These are phyloP conservation scores for Fusarium camptoceras DNA, from an alignment of 2,329 filamentous ascomycete species.

Conservation along the genomic window DNA sequence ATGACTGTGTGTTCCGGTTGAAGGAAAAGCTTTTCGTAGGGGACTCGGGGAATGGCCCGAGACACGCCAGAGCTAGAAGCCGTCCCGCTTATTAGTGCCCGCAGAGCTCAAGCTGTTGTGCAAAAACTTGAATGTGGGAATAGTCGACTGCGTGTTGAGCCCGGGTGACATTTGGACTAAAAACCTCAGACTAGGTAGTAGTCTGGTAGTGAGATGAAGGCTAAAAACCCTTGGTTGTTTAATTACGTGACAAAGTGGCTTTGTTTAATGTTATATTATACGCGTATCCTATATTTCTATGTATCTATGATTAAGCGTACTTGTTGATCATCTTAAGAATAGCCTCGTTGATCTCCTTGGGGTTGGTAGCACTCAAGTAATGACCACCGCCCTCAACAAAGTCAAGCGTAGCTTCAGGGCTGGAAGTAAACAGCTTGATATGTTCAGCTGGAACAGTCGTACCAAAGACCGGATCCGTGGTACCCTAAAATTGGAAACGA, in stretches of 20 bases:
- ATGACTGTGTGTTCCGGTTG: neutral
- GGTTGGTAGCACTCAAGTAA: constrained; percentile 62
- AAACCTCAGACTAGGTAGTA: neutral
- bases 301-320: constrained; percentile 49
- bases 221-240: neutral
- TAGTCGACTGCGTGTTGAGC: neutral
- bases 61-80: neutral
- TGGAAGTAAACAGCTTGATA: constrained; percentile 62
- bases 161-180: neutral
- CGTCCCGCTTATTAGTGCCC: constrained; percentile 8
- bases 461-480: constrained; percentile 59
- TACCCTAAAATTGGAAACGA: constrained; percentile 52
- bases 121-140: neutral
- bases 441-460: constrained; percentile 58
- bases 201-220: too few relatives aligned
- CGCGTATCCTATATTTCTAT: neutral
- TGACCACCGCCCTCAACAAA: constrained; percentile 60
- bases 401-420: constrained; percentile 57
- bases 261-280: neutral
- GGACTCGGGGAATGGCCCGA: neutral
- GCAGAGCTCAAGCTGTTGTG: neutral
- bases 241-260: neutral
- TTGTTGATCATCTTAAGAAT: constrained; percentile 58
- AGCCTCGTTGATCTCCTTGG: constrained; percentile 58
- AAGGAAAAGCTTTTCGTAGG: neutral